Percentiles rank a stretch among this genome's conserved stretches.
Evolutionary conservation across 495 filamentous ascomycete species (phyloP).

Genomic region (Hyaloscypha bicolor): DNA sequence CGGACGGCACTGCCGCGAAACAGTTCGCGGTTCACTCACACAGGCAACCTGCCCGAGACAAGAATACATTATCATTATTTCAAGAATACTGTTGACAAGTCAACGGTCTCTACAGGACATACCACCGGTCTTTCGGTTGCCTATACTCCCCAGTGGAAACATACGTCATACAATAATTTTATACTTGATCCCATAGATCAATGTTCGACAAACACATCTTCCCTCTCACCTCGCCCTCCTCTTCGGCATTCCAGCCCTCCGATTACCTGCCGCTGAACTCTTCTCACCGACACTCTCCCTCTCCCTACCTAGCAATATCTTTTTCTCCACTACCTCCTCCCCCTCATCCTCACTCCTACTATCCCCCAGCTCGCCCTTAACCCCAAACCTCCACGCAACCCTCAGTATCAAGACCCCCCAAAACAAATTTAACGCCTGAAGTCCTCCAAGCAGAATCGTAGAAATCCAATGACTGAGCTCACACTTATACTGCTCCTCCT

Average conservation of each 20-base stretch:
- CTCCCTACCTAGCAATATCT: not conserved
- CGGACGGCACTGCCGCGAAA: too few species aligned
- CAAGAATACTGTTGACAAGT: too few species aligned
- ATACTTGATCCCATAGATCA: too few species aligned
- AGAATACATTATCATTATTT: too few species aligned
- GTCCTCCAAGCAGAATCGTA: conserved; percentile 62
- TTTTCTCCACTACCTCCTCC: conserved; percentile 45
- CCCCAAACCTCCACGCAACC: conserved; percentile 59
- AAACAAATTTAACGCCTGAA: conserved; percentile 82
- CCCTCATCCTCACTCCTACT: conserved; percentile 54
- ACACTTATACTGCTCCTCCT: conserved; percentile 80
- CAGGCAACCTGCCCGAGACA: too few species aligned
- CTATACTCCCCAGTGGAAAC: too few species aligned
- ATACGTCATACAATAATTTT: too few species aligned
- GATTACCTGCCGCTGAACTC: not conserved
- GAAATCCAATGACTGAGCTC: conserved; percentile 72
- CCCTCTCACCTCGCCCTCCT: not conserved
- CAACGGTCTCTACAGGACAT: too few species aligned
- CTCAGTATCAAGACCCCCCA: conserved; percentile 81
- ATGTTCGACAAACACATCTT: not conserved
- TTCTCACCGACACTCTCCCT: not conserved
- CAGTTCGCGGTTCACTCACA: too few species aligned
- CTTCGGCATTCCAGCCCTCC: not conserved
- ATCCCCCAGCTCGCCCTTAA: conserved; percentile 48
- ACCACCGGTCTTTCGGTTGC: too few species aligned